Conservation (phyloP, 306 rosid genomes). For the Quillaja saponaria region DNA sequence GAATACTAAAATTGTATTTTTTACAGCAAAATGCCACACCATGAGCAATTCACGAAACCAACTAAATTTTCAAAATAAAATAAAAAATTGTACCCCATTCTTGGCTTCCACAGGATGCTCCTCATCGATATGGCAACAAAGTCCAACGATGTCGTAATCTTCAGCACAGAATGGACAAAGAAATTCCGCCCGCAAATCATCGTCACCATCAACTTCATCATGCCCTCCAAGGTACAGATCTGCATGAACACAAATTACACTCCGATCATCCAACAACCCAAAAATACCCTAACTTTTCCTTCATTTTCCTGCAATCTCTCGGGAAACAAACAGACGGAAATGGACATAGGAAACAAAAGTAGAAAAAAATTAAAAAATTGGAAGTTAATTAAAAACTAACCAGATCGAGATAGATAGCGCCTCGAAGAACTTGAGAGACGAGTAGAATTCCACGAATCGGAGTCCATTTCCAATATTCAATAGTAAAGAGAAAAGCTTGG, state of each 20-base stretch:
- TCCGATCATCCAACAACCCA: background rate
- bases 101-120: conserved; percentile 69
- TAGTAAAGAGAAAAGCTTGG: no score
- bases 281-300: background rate
- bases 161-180: conserved; percentile 78
- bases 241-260: conserved; percentile 24
- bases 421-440: no score
- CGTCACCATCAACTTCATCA: conserved; percentile 54
- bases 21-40: background rate
- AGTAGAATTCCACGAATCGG: no score
- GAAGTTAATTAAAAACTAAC: no score
- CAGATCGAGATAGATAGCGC: no score
- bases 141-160: conserved; percentile 76
- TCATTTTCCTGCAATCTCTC: background rate
- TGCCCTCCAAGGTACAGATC: conserved; percentile 57
- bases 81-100: conserved; percentile 52
- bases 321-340: background rate
- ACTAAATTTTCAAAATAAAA: background rate
- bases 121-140: conserved; percentile 84
- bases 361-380: no score
- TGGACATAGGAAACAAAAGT: no score
- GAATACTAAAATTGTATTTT: background rate
- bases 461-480: no score
- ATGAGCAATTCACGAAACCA: background rate
- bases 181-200: conserved; percentile 63